Base-by-base conservation (phyloP, 495 filamentous ascomycete genomes). In the Talaromyces stipitatus region DNA sequence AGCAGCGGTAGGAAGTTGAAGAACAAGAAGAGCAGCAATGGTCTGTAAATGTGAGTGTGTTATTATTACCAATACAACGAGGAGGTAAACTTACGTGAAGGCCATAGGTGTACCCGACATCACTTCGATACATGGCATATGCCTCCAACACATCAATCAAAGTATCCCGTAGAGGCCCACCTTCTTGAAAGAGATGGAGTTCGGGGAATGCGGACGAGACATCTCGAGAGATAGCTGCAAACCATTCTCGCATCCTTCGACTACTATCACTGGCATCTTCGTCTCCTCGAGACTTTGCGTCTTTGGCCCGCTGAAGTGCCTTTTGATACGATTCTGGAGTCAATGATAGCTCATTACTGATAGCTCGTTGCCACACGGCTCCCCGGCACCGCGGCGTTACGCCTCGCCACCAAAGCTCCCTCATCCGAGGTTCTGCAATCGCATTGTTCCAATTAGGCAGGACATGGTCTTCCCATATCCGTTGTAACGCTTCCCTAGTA, bases 331-430 rank as follows among this genome's bases (percentile, higher is more conserved):
- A 90, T 18, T 84, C 77, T 28, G 87, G 80, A 0, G 84, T 85
- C 43, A 97, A 77, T 5, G 83, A 83, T 18, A 97, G 83, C 60
- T 92, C 88, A 62, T 98, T 98, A 10, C 91, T 92, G 57, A 98
- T 85, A 3, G 92, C 91, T 57, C 81, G 81, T 57, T 80, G 72
- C 94, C 94, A 98, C n/a, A 92, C 90, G 10, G 72, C 60, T n/a
- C 89, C 92, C 56, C 94, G 77, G 60, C 82, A 86, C 50, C 86
- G 82, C 3, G 91, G 85, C 0, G 90, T 85, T 43, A 97, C 80
- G 16, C 94, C 94, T 32, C 86, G 82, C 94, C 94, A 97, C 92
- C 92, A 98, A 11, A 97, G 75, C 62, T 96, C 89, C 46, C 91
- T 82, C 2, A 89, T 95, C 33, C 86, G 76, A 33, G 85, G 83